These are phyloP conservation scores for Cercospora janseana DNA, from an alignment of 2,329 filamentous ascomycete genomes.

Conservation along the genomic window DNA sequence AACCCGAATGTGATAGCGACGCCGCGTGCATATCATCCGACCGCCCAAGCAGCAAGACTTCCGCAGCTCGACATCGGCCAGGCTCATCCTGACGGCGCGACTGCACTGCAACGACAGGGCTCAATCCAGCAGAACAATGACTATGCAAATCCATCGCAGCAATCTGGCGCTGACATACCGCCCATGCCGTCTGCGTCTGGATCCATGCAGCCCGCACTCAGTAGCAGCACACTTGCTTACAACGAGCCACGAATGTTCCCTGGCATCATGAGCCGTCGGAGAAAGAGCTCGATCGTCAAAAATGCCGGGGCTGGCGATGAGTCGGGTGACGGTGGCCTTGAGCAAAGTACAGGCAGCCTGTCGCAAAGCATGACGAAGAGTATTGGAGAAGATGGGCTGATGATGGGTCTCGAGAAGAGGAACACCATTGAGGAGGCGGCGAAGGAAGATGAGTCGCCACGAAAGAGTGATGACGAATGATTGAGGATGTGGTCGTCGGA, in stretches of 20 bases:
- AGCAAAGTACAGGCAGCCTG: conserved; percentile 25
- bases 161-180: conserved; percentile 7
- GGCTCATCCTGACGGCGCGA: conserved; percentile 29
- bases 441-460: conserved; percentile 23
- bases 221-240: conserved; percentile 48
- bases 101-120: conserved; percentile 13
- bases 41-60: conserved; percentile 41
- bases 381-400: conserved; percentile 16
- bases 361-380: conserved; percentile 15
- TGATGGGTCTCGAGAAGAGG: conserved; percentile 19
- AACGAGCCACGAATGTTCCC: conserved; percentile 70
- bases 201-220: conserved; percentile 41
- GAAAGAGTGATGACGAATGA: conserved; percentile 12
- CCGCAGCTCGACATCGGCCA: conserved; percentile 34
- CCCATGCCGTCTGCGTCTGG: conserved; percentile 10
- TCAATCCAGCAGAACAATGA: conserved; percentile 14
- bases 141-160: conserved; percentile 19
- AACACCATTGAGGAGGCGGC: conserved; percentile 24
- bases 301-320: conserved; percentile 15
- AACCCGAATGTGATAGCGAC: conserved; percentile 34
- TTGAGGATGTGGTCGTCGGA: neutral
- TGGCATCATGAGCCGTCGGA: conserved; percentile 58
- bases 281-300: conserved; percentile 30
- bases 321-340: conserved; percentile 21
- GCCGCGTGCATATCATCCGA: conserved; percentile 30